phyloP scores from a whole-genome alignment of 345 rosid genomes.

The Heritiera fomes region DNA sequence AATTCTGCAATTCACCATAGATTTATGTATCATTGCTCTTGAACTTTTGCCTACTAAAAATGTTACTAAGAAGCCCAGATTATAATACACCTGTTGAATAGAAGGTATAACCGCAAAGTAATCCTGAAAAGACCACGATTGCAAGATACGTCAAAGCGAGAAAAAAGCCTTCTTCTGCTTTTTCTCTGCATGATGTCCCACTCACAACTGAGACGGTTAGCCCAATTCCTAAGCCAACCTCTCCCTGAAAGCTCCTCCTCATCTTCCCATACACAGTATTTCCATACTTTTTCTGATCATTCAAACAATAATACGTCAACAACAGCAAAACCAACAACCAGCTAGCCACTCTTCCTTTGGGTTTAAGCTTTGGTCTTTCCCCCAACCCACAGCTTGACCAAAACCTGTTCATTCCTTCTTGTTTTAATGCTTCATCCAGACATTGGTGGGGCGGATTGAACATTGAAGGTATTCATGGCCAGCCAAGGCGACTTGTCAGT shows the following conservation, averaged over 20 bases:
- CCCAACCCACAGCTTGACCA: slow-evolving; percentile 35
- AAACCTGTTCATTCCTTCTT: not conserved
- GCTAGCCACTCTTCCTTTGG: slow-evolving; percentile 37
- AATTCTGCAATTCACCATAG: no score
- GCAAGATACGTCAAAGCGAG: slow-evolving; percentile 22
- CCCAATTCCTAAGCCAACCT: slow-evolving; percentile 19
- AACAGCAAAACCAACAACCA: slow-evolving; percentile 23
- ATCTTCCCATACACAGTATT: slow-evolving; percentile 34
- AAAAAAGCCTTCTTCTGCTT: not conserved
- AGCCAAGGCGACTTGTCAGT: slow-evolving; percentile 19
- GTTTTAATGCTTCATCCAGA: slow-evolving; percentile 26
- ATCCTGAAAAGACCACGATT: slow-evolving; percentile 19
- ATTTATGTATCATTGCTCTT: no score
- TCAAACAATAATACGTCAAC: not conserved
- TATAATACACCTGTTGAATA: not conserved
- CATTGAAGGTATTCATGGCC: slow-evolving; percentile 30
- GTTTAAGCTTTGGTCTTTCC: slow-evolving; percentile 35
- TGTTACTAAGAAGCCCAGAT: no score
- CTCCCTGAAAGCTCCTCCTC: slow-evolving; percentile 58
- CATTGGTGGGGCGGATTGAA: not conserved
- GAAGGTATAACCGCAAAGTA: slow-evolving; percentile 16
- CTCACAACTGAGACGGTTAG: slow-evolving; percentile 31
- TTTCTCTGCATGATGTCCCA: slow-evolving; percentile 19
- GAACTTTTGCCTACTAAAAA: no score
- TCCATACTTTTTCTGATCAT: not conserved